phyloP scores from a whole-genome alignment of 169 alveolate genomes.

The Ichthyophthirius multifiliis region DNA sequence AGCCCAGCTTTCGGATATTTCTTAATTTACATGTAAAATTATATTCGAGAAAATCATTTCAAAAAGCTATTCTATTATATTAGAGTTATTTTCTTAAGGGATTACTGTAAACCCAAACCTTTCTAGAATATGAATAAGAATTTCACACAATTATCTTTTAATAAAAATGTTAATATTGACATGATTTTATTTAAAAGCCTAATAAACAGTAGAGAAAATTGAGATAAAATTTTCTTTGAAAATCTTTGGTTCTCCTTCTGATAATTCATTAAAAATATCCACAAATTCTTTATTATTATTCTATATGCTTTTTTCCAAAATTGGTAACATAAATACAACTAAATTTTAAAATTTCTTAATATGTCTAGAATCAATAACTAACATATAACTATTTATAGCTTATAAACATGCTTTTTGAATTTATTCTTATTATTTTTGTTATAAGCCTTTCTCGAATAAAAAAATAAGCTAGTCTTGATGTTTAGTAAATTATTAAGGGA shows the following conservation, averaged over 20 bases:
- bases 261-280: constrained; percentile 66
- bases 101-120: too few species aligned
- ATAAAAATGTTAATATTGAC: too few species aligned
- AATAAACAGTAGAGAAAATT: constrained; percentile 49
- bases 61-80: too few species aligned
- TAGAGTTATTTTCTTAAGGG: too few species aligned
- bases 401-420: constrained; percentile 47
- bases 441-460: constrained; percentile 21
- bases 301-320: too few species aligned
- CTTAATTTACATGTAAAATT: too few species aligned
- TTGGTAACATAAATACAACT: constrained; percentile 47
- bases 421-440: constrained; percentile 25
- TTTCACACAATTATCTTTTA: too few species aligned
- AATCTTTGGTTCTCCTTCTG: constrained; percentile 82
- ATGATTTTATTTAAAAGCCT: too few species aligned
- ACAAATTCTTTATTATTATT: constrained; percentile 67
- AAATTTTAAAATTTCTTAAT: constrained; percentile 49
- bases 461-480: constrained; percentile 47
- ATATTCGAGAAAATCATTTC: too few species aligned
- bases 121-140: too few species aligned
- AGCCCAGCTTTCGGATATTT: too few species aligned
- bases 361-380: constrained; percentile 48
- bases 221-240: constrained; percentile 56
- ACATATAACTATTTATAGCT: constrained; percentile 57
- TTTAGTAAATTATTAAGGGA: constrained; percentile 35